Conservation (phyloP, 2,329 filamentous ascomycete genomes). For the Thielaviopsis musarum region DNA sequence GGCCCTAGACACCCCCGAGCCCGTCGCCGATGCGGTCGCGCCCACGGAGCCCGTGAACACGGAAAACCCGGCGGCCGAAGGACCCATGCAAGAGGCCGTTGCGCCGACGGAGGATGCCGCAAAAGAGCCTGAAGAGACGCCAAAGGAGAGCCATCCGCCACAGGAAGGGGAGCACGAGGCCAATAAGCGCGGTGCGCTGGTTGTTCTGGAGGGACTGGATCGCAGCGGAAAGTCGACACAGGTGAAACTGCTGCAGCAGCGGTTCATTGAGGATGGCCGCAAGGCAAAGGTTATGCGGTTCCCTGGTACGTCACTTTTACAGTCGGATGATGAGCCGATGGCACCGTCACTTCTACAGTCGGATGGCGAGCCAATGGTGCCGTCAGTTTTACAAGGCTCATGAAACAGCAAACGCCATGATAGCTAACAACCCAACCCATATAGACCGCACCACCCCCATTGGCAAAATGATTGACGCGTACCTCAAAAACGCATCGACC, state of each 20-base stretch:
- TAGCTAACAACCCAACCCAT: not conserved
- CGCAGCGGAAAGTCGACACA: slow-evolving; percentile 87
- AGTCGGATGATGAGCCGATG: not conserved
- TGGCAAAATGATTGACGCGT: slow-evolving; percentile 71
- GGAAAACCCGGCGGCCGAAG: slow-evolving; percentile 1
- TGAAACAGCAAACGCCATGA: not conserved
- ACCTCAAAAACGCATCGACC: slow-evolving; percentile 54
- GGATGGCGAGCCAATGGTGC: not conserved
- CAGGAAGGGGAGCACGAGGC: slow-evolving; percentile 8
- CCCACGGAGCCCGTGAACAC: not conserved
- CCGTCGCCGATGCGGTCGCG: slow-evolving; percentile 6
- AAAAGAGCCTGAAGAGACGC: too few relatives aligned
- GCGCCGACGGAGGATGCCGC: not conserved
- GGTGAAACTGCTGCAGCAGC: slow-evolving; percentile 49
- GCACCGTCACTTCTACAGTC: too few relatives aligned
- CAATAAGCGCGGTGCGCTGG: slow-evolving; percentile 45
- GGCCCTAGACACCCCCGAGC: not conserved
- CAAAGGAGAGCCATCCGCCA: slow-evolving; percentile 2
- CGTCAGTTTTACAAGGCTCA: too few relatives aligned
- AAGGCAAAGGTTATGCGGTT: slow-evolving; percentile 39
- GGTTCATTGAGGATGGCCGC: slow-evolving; percentile 30
- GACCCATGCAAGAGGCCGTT: not conserved
- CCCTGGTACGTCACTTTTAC: slow-evolving; percentile 40
- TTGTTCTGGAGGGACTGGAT: slow-evolving; percentile 79
- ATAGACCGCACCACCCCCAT: slow-evolving; percentile 69